A percentile compares a stretch with the other conserved stretches of the same genome.
phyloP scores from a whole-genome alignment of 2,329 filamentous ascomycete genomes.

The Botrytis fragariae region DNA sequence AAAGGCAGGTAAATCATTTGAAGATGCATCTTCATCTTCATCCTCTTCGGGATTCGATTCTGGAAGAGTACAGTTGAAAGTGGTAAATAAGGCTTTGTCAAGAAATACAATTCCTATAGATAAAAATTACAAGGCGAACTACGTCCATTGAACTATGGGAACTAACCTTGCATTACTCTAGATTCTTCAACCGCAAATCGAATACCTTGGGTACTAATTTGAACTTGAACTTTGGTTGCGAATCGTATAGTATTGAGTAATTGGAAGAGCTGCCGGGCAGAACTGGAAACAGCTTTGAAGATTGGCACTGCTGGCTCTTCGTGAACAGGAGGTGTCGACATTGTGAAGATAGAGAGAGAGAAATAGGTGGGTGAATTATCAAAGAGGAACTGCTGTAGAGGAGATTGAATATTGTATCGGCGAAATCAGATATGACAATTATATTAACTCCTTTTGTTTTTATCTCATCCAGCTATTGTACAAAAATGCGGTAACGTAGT shows the following conservation, averaged over 20 bases:
- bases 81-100: conserved; percentile 84
- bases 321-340: conserved; percentile 34
- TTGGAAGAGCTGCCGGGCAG: conserved; percentile 70
- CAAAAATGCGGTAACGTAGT: conserved; percentile 32
- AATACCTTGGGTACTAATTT: conserved; percentile 81
- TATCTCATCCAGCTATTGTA: conserved; percentile 38
- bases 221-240: conserved; percentile 56
- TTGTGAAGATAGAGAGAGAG: conserved; percentile 21
- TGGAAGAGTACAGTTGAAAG: conserved; percentile 66
- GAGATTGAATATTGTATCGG: conserved; percentile 10
- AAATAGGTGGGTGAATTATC: background rate
- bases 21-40: conserved; percentile 43
- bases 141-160: conserved; percentile 8
- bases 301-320: conserved; percentile 46
- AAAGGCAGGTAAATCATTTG: conserved; percentile 62
- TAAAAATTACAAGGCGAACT: conserved; percentile 27
- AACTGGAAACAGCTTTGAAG: conserved; percentile 74
- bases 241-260: conserved; percentile 59
- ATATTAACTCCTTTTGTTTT: conserved; percentile 32
- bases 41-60: conserved; percentile 40
- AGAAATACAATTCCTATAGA: conserved; percentile 71
- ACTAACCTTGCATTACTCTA: conserved; percentile 82
- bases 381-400: conserved; percentile 2
- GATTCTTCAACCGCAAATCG: conserved; percentile 86
- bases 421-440: conserved; percentile 24